Evolutionary conservation across 2,329 filamentous ascomycete species (phyloP).

Genomic region (Corynespora cassiicola): DNA sequence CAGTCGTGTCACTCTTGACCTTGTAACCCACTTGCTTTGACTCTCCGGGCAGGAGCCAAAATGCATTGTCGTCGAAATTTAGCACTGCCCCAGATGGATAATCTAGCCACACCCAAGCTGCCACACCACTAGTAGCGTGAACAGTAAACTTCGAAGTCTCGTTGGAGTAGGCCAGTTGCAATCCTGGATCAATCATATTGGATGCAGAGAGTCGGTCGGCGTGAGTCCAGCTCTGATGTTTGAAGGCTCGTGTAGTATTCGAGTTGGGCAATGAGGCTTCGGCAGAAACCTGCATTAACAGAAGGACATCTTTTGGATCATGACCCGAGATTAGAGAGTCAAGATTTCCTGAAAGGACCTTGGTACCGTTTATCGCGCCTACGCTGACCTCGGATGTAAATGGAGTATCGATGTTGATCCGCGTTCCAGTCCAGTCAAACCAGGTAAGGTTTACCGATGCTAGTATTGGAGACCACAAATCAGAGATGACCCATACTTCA

Average conservation of each 20-base stretch:
- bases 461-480: constrained; percentile 59
- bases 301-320: constrained; percentile 47
- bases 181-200: constrained; percentile 56
- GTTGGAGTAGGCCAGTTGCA: constrained; percentile 47
- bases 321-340: constrained; percentile 39
- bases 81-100: constrained; percentile 57
- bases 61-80: constrained; percentile 61
- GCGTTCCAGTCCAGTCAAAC: constrained; percentile 57
- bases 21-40: constrained; percentile 54
- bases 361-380: constrained; percentile 61
- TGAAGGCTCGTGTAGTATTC: constrained; percentile 49
- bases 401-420: constrained; percentile 48
- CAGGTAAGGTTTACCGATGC: constrained; percentile 59
- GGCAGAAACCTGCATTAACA: constrained; percentile 54
- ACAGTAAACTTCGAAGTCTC: constrained; percentile 52
- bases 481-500: constrained; percentile 63
- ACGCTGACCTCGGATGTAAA: constrained; percentile 49
- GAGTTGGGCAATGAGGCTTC: constrained; percentile 56
- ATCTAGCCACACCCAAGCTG: constrained; percentile 63
- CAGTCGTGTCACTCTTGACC: constrained; percentile 53
- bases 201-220: constrained; percentile 55
- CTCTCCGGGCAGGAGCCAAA: constrained; percentile 56
- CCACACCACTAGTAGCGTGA: constrained; percentile 55
- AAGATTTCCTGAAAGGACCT: constrained; percentile 50
- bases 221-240: constrained; percentile 60